phyloP scores from a whole-genome alignment of 441 rosid genomes.

The Mallotus repandus region DNA sequence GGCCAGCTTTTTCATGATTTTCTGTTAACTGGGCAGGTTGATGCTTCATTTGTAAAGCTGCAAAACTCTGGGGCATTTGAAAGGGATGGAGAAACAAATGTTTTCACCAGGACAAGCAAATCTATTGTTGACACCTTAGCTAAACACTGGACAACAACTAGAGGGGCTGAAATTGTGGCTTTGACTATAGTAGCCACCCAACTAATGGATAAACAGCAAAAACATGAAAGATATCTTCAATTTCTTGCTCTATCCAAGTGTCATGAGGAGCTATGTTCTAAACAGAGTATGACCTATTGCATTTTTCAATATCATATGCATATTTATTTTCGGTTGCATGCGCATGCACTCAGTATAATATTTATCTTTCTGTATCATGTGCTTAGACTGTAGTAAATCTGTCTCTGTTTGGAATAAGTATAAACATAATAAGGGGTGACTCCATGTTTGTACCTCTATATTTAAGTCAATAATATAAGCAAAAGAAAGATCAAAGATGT shows the following conservation, averaged over 20 bases:
- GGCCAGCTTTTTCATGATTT: conserved; percentile 78
- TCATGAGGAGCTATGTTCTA: conserved; percentile 86
- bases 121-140: conserved; percentile 90
- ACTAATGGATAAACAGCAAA: conserved; percentile 85
- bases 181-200: conserved; percentile 71
- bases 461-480: background rate
- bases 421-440: background rate
- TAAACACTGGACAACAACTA: conserved; percentile 98
- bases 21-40: conserved; percentile 66
- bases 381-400: background rate
- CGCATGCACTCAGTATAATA: conserved; percentile 28
- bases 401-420: conserved; percentile 5
- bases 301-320: conserved; percentile 20
- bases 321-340: background rate
- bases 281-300: conserved; percentile 58
- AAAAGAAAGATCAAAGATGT: background rate
- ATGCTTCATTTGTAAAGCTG: conserved; percentile 67
- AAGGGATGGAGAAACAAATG: conserved; percentile 83
- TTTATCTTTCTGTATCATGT: conserved; percentile 13
- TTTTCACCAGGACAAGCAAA: conserved; percentile 80
- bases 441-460: background rate
- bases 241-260: conserved; percentile 97
- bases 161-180: conserved; percentile 93
- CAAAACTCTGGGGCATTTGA: conserved; percentile 81
- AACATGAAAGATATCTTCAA: conserved; percentile 80